Evolutionary conservation across 805 yeast species (phyloP).

Genomic region (Teunomyces lycoperdinae): DNA sequence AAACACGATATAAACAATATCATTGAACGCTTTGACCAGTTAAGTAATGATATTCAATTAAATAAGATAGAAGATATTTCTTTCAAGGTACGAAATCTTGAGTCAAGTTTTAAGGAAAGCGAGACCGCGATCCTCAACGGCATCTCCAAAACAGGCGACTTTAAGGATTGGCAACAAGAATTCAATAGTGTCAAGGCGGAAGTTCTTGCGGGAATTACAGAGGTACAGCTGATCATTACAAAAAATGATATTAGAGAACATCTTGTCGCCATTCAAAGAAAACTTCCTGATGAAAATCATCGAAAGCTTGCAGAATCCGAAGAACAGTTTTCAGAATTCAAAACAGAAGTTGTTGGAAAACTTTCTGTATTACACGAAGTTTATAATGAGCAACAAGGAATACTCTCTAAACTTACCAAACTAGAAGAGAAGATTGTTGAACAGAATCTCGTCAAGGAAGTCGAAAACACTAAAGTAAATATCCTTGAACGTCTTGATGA

Average conservation of each 20-base stretch:
- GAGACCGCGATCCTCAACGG: background rate
- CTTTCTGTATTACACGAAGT: background rate
- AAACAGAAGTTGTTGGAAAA: background rate
- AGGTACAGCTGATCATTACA: background rate
- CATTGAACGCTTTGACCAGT: slow-evolving; percentile 15
- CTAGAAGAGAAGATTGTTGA: background rate
- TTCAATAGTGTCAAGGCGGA: background rate
- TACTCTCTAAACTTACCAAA: background rate
- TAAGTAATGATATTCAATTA: slow-evolving; percentile 5
- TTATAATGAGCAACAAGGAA: background rate
- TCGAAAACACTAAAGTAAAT: background rate
- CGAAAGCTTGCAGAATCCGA: too few species aligned
- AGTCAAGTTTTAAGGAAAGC: background rate
- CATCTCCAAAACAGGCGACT: background rate
- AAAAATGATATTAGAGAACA: background rate
- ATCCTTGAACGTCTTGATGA: background rate
- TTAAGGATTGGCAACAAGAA: background rate
- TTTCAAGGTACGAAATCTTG: background rate
- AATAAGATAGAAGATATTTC: background rate
- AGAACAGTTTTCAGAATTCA: background rate
- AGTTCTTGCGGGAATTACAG: background rate
- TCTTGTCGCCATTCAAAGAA: background rate
- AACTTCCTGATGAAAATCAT: background rate
- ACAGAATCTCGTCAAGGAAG: background rate
- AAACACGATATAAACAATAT: slow-evolving; percentile 27